Evolutionary conservation across 2,329 filamentous ascomycete genomes (phyloP), one percentile per base, ranked within the genome.

Genomic region (Dactylonectria macrodidyma): DNA sequence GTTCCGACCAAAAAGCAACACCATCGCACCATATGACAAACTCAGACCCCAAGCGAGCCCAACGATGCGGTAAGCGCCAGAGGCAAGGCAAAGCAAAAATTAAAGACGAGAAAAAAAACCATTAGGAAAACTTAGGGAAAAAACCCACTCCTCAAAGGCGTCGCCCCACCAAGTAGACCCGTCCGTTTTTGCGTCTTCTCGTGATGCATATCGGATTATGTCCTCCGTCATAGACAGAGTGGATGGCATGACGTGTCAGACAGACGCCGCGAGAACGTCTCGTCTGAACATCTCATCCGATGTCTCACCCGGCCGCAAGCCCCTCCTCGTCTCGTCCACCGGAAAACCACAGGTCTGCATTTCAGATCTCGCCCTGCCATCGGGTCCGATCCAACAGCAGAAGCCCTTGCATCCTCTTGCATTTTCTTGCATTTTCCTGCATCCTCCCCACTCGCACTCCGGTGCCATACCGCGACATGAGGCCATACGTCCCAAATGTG

Each of bases 241-340:
- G 33, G 51, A 36, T 16, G 51, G 36, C 54, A 64, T 69, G 71
- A 71, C 65, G 59, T 73, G 69, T 73, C 71, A 69, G 65, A 62
- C 55, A 59, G 30, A 51, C 38, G 52, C 19, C 38, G 24, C 51
- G 57, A 44, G 26, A 48, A 34, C 47, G 47, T 46, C 14, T 44
- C 38, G 19, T 30, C 26, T 8, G 41, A 41, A 44, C 41, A n/a
- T 41, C 14, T 19, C 16, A 41, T 38, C 34, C n/a, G 30, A 34
- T 19, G 38, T 54, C 5, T n/a, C 41, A 64, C 47, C 41, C 55
- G 26, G 44, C 47, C 14, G 54, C 51, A 34, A 56, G 19, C 55
- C 59, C 41, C 55, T 60, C 50, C 14, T 26, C 51, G 51, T 58
- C 52, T 26, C 51, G 51, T 58, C 52, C 65, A 12, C 44, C 46